Evolutionary conservation across 1,284 basidiomycete species (phyloP).

Genomic region (Ceratobasidium sp.): DNA sequence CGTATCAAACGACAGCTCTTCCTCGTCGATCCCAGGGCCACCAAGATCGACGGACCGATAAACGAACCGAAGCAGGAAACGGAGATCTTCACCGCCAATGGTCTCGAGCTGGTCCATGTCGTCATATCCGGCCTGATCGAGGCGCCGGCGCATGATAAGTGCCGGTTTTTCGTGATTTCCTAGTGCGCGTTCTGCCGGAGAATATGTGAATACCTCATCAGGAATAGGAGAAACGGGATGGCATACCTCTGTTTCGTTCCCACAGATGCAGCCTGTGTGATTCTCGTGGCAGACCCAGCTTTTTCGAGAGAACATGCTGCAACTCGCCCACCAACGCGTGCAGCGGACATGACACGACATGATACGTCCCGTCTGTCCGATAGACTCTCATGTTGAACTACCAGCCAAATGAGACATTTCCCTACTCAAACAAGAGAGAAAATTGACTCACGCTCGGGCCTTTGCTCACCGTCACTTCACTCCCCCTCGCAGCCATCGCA

Average conservation of each 20-base stretch:
- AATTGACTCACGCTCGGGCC: conserved; percentile 14
- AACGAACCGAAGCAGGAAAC: conserved; percentile 91
- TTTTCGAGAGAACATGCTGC: conserved; percentile 73
- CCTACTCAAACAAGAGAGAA: not conserved
- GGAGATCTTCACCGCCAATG: conserved; percentile 85
- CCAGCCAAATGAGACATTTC: not conserved
- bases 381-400: conserved; percentile 78
- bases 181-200: conserved; percentile 82
- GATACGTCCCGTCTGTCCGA: conserved; percentile 80
- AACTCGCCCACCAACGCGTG: conserved; percentile 80
- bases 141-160: conserved; percentile 84
- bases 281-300: conserved; percentile 62
- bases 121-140: conserved; percentile 94
- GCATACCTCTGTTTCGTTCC: conserved; percentile 85
- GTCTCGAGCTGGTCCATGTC: conserved; percentile 85
- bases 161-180: conserved; percentile 88
- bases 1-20: conserved; percentile 78
- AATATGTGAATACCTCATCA: conserved; percentile 7
- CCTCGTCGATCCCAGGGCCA: conserved; percentile 61
- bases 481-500: conserved; percentile 14
- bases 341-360: conserved; percentile 76
- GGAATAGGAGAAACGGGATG: conserved; percentile 41
- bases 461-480: conserved; percentile 16
- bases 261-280: conserved; percentile 85
- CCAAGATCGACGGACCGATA: conserved; percentile 63